Evolutionary conservation across 1,284 basidiomycete species (phyloP), one percentile per base, ranked within the genome.

Genomic region (Pulchroboletus neoregius): DNA sequence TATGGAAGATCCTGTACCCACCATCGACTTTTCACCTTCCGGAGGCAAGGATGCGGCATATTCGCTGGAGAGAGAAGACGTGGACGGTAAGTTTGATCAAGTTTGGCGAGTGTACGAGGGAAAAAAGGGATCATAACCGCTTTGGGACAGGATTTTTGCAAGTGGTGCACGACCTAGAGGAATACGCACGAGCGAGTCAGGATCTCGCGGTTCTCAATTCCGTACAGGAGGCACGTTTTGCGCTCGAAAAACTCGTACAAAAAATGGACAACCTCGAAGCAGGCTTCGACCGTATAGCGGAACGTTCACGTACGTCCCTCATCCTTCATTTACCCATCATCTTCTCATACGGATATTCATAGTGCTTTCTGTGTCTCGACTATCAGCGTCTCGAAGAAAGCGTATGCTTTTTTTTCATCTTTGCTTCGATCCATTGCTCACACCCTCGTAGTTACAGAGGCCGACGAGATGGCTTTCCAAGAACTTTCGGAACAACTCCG

Each of bases 261-360:
- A 85, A 82, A 63, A 89, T 94, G 79, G 86, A 92, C 53, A 73
- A 73, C 20, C 69, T 91, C 10, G 87, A 89, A 59, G 65, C 77
- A 1, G 82, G 83, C 3, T 90, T 93, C 58, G 90, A 92, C 56
- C 76, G 80, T 49, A 82, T 91, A 55, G 85, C 87, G 12, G 88
- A 91, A 59, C 76, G 83, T 37, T 87, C 87, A 47, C 67, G 89
- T 91, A 61, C 51, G 85, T 75, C 27, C 1, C 9, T 15, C 36
- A 27, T 48, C 26, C 20, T 24, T 48, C 34, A 16, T 38, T n/a
- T 20, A 39, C 30, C 33, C 31, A 49, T 26, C 34, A 15, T 48
- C 15, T 48, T 44, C 20, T 52, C 12, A 60, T 23, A 6, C 27
- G 27, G n/a, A 15, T 23, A 0, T 36, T 31, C 36, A 15, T 23